phyloP scores from a whole-genome alignment of 192 early-diverging fungal species.

The Backusella liffmaniae region DNA sequence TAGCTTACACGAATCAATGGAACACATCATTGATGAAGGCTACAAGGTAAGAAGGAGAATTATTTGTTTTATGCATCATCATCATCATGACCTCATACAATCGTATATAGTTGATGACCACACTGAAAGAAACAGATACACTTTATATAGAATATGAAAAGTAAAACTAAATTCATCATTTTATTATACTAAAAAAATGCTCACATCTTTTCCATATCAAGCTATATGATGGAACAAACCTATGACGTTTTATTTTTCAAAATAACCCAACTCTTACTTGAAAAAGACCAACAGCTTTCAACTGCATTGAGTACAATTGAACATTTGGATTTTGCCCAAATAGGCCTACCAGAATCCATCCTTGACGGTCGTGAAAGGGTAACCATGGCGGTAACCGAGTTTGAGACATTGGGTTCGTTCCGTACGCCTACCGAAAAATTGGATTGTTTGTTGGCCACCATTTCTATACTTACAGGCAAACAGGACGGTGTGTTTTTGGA shows the following conservation, averaged over 20 bases:
- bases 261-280: constrained; percentile 40
- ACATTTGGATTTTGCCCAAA: constrained; percentile 46
- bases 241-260: constrained; percentile 56
- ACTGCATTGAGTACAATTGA: constrained; percentile 31
- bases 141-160: constrained; percentile 8
- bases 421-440: constrained; percentile 53
- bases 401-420: constrained; percentile 43
- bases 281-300: constrained; percentile 36
- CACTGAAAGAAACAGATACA: constrained; percentile 1
- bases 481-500: constrained; percentile 7
- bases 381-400: constrained; percentile 36
- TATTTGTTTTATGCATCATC: not conserved
- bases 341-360: constrained; percentile 41
- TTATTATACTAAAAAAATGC: not conserved
- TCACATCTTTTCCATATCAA: constrained; percentile 11
- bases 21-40: not conserved
- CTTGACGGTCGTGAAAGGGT: constrained; percentile 34
- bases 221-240: constrained; percentile 53
- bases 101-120: not conserved
- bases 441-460: constrained; percentile 38
- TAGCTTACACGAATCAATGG: constrained; percentile 7
- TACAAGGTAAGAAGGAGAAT: not conserved
- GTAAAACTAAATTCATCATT: not conserved
- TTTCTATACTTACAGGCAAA: constrained; percentile 22
- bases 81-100: not conserved